Base-by-base conservation (phyloP, 176 grass and related monocot species). In the Hsuehochloa calcarea region DNA sequence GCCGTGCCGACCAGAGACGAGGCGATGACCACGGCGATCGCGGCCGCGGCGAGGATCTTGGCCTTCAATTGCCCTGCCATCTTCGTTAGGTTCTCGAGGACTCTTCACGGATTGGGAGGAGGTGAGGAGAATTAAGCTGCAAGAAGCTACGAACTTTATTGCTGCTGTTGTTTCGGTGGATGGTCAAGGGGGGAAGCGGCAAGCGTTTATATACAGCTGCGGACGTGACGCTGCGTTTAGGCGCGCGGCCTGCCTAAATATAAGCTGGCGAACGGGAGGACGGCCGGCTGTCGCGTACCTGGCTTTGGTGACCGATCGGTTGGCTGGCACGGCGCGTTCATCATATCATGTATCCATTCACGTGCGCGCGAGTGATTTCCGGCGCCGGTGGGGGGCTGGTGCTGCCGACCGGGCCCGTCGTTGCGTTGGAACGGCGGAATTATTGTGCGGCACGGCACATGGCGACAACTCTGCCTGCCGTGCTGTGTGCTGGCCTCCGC, bases 41-140 rank as follows among this genome's bases (percentile, higher is more conserved):
- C 16, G 34, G 84, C 81, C 26, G 66, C 51, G 44, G 82, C 73
- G 52, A 88, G 79, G 78, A 93, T 55, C 78, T 26, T 86, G 60
- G 87, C 59, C 88, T 86, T 93, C 56, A 84, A 13, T 31, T 68
- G 66, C 43, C 72, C 74, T n/a, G 86, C 77, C 85, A 90, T 90
- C 59, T 8, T 34, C 52, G 5, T 50, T 54, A 23, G 85, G 34
- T 63, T 47, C 46, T 65, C 7, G 10, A 47, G 9, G 13, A 62
- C 23, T 62, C 59, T 27, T 14, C 25, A 62, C 59, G 6, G 11
- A 8, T 1, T 27, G 25, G 55, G 12, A 7, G 50, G 15, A 37
- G 9, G 19, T 1, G 45, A 73, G 68, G 31, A 14, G 31, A 4
- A 43, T n/a, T n/a, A n/a, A n/a, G 63, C 39, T 10, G 25, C 15